Base-by-base conservation (phyloP, 2,329 filamentous ascomycete genomes). In the Clonostachys byssicola region DNA sequence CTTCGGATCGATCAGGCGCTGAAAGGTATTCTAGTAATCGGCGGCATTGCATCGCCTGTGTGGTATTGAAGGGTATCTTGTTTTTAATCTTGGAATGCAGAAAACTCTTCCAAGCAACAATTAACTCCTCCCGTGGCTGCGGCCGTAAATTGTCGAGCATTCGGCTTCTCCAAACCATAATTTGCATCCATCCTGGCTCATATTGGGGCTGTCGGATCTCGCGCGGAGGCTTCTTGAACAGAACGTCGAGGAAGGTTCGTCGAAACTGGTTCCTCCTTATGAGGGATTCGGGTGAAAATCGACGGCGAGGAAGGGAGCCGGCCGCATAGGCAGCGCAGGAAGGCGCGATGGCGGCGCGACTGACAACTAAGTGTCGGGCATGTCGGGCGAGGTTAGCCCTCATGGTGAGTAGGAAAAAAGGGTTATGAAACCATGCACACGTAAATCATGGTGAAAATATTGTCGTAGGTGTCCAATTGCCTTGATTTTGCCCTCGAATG, bases 181-280 rank as follows among this genome's bases (percentile, higher is more conserved):
- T 80, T 14, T 77, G 78, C 53, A 83, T 81, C 58, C 91, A 80
- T 46, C 90, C 91, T 1, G 81, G 86, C 57, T 83, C 87, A 50
- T 84, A 71, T 56, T 83, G 76, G 44, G 83, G 73, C 18, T 81
- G 73, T 61, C 82, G 85, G 40, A 83, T 66, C 48, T 78, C 70
- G 49, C 80, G 74, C 16, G 81, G 76, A 5, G 80, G 69, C 56
- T 83, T 81, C 52, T 73, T 62, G 54, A 88, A 78, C 42, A 90
- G 69, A 23, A 76, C 75, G 36, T 62, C 58, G 56, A 91, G 75
- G 49, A 92, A 82, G 5, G 77, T 76, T 43, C 70, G 57, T 34
- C 56, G 52, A 20, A 57, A 59, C 9, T 30, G 23, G 23, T 30
- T 30, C 23, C 9, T 30, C 4, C 38, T n/a, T 40, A 14, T 40